Conservation (phyloP, 1,139 yeast genomes). For the Wickerhamiella infanticola region DNA sequence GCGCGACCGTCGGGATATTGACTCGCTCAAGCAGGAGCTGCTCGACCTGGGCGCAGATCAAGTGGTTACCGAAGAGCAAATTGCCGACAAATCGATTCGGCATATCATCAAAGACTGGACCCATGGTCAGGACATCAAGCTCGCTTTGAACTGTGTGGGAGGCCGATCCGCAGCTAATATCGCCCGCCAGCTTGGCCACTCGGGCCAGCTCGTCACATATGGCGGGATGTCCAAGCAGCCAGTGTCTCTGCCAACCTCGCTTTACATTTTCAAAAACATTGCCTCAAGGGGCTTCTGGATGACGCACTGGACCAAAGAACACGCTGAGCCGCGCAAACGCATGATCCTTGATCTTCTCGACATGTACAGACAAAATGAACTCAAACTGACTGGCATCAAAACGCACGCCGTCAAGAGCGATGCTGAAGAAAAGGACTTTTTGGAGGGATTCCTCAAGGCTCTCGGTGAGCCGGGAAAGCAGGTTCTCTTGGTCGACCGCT, state of each 20-base stretch:
- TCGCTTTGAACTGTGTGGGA: conserved; percentile 87
- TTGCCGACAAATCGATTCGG: conserved; percentile 51
- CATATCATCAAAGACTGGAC: conserved; percentile 51
- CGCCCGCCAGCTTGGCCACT: conserved; percentile 64
- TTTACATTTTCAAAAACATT: conserved; percentile 77
- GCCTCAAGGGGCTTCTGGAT: conserved; percentile 91
- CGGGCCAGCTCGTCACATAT: conserved; percentile 68
- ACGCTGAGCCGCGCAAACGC: conserved; percentile 45
- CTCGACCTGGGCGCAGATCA: conserved; percentile 61
- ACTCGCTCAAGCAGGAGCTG: conserved; percentile 44
- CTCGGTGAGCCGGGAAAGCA: conserved; percentile 35
- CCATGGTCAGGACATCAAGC: conserved; percentile 37
- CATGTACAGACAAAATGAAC: conserved; percentile 43
- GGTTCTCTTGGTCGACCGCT: conserved; percentile 16
- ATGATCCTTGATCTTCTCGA: conserved; percentile 47
- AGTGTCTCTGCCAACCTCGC: conserved; percentile 70
- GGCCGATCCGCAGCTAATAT: conserved; percentile 70
- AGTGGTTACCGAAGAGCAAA: conserved; percentile 80
- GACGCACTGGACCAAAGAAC: conserved; percentile 53
- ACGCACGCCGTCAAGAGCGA: conserved; percentile 31
- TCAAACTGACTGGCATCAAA: conserved; percentile 44
- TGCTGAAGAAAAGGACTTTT: conserved; percentile 33
- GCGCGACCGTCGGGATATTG: conserved; percentile 67
- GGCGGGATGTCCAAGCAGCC: conserved; percentile 99
- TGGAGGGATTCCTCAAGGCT: conserved; percentile 37